Conservation (phyloP, 495 filamentous ascomycete species). For the Penicillium maclennaniae region DNA sequence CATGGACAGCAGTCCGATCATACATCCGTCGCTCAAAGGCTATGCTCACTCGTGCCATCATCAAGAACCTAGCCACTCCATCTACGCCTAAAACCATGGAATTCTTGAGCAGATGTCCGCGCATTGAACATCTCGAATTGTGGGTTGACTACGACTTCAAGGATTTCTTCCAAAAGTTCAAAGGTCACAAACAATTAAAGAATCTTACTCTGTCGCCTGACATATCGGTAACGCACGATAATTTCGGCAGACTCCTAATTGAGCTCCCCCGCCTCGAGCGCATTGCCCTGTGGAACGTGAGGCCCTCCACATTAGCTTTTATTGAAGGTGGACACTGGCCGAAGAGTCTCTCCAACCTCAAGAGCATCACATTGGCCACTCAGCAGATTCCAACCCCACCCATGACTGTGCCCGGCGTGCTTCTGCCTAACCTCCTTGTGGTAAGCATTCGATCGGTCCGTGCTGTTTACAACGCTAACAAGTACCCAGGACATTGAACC, state of each 20-base stretch:
- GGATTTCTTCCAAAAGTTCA: slow-evolving; percentile 31
- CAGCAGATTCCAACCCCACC: not conserved
- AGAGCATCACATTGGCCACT: slow-evolving; percentile 28
- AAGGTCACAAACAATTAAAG: slow-evolving; percentile 35
- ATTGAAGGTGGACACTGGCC: slow-evolving; percentile 25
- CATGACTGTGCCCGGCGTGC: slow-evolving; percentile 6
- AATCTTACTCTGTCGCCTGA: slow-evolving; percentile 37
- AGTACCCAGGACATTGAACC: slow-evolving; percentile 2
- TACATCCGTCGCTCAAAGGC: slow-evolving; percentile 43
- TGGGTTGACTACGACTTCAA: slow-evolving; percentile 15
- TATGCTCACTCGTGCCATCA: slow-evolving; percentile 36
- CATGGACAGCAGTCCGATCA: slow-evolving; percentile 34
- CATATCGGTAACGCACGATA: slow-evolving; percentile 29
- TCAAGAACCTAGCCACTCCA: slow-evolving; percentile 29
- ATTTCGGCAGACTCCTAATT: slow-evolving; percentile 33
- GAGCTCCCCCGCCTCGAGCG: slow-evolving; percentile 40
- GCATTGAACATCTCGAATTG: slow-evolving; percentile 35
- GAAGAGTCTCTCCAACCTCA: slow-evolving; percentile 31
- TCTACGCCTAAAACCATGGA: slow-evolving; percentile 28
- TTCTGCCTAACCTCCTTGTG: slow-evolving; percentile 17
- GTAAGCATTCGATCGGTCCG: not conserved
- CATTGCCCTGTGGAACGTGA: slow-evolving; percentile 32
- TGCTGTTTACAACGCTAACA: not conserved
- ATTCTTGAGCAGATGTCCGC: slow-evolving; percentile 36
- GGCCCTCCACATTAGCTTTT: slow-evolving; percentile 7